phyloP scores from a whole-genome alignment of 202 grass and related monocot species.

The Musa balbisiana region DNA sequence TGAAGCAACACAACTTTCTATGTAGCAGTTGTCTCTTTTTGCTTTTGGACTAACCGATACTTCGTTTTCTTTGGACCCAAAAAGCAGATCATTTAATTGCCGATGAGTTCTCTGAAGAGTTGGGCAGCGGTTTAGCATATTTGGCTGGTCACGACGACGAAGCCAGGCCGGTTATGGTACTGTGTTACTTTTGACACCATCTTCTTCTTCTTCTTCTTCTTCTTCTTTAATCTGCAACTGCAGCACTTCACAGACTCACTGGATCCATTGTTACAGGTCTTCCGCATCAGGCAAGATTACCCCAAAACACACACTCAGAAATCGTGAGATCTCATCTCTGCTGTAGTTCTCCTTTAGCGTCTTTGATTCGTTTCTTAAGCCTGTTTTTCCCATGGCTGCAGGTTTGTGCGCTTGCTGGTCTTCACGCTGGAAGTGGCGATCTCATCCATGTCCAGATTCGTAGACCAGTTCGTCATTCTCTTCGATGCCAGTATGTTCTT shows the following conservation, averaged over 20 bases:
- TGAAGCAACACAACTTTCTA: neutral
- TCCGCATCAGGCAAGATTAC: constrained; percentile 92
- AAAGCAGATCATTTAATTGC: constrained; percentile 77
- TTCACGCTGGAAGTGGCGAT: constrained; percentile 93
- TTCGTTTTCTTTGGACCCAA: neutral
- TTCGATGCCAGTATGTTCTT: constrained; percentile 83
- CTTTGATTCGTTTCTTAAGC: neutral
- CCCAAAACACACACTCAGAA: constrained; percentile 81
- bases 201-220: neutral
- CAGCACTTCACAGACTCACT: neutral
- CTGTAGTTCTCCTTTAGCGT: neutral
- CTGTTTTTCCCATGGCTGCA: constrained; percentile 4
- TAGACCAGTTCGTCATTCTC: constrained; percentile 82
- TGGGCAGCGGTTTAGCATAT: constrained; percentile 73
- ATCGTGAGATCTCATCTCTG: constrained; percentile 43
- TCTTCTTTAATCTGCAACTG: neutral
- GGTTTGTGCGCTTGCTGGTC: constrained; percentile 81
- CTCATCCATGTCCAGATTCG: constrained; percentile 86
- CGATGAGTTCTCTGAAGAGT: constrained; percentile 86
- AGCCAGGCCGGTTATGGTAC: constrained; percentile 77
- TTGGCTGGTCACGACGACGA: constrained; percentile 93
- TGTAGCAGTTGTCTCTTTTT: neutral
- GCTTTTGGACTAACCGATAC: constrained; percentile 4
- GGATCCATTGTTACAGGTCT: constrained; percentile 40
- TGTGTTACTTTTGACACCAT: neutral